Evolutionary conservation across 2,329 filamentous ascomycete species (phyloP).

Genomic region (Aspergillus pseudoglaucus): DNA sequence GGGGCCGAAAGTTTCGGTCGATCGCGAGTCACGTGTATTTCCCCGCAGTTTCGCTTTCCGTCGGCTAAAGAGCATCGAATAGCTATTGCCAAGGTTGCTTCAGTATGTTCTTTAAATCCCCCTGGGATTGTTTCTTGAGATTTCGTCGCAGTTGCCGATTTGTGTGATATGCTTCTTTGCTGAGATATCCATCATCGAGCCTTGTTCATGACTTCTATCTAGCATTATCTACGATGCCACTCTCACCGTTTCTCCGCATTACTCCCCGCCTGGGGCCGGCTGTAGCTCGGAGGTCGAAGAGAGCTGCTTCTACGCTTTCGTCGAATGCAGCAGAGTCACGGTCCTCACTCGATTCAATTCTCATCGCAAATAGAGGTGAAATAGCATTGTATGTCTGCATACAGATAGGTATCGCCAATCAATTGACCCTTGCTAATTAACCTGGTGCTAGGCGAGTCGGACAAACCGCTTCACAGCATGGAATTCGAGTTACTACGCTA

Average conservation of each 20-base stretch:
- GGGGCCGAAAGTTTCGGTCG: slow-evolving; percentile 13
- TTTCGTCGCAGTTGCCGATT: no score
- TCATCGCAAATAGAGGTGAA: slow-evolving; percentile 95
- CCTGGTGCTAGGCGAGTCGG: slow-evolving; percentile 60
- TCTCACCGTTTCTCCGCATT: slow-evolving; percentile 36
- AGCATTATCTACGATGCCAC: slow-evolving; percentile 21
- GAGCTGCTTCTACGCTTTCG: slow-evolving; percentile 25
- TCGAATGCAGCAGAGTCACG: slow-evolving; percentile 15
- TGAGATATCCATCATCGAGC: neutral
- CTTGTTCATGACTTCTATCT: neutral
- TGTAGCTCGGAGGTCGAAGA: slow-evolving; percentile 20
- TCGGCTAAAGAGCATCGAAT: slow-evolving; percentile 21
- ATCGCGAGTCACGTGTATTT: slow-evolving; percentile 19
- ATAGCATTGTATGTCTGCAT: slow-evolving; percentile 63
- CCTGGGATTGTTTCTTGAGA: neutral
- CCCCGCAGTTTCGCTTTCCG: slow-evolving; percentile 34
- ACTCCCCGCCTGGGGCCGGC: slow-evolving; percentile 28
- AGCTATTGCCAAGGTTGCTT: neutral
- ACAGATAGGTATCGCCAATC: neutral
- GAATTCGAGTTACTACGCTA: slow-evolving; percentile 86
- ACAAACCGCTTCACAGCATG: slow-evolving; percentile 76
- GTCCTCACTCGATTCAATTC: slow-evolving; percentile 61
- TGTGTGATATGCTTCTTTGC: neutral
- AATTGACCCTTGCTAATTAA: slow-evolving; percentile 3
- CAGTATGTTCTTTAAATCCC: neutral